phyloP scores from a whole-genome alignment of 2,329 filamentous ascomycete genomes.

The Cordyceps cateniannulata region DNA sequence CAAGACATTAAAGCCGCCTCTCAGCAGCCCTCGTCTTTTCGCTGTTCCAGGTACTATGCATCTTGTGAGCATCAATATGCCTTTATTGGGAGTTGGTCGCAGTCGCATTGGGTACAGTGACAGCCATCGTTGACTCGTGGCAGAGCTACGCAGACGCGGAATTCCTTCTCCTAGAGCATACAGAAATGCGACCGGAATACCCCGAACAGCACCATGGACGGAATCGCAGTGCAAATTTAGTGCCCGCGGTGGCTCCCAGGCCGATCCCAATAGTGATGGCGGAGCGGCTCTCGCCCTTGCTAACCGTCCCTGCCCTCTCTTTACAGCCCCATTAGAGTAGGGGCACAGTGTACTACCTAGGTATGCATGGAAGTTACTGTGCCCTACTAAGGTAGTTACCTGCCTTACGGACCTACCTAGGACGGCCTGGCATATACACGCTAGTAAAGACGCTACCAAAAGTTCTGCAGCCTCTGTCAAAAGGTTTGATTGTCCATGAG shows the following conservation, averaged over 20 bases:
- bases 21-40: not conserved
- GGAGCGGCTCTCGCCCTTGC: slow-evolving; percentile 9
- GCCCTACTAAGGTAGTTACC: not conserved
- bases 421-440: not conserved
- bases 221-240: not conserved
- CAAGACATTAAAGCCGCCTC: not conserved
- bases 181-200: not conserved
- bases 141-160: not conserved
- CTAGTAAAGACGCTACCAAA: slow-evolving; percentile 7
- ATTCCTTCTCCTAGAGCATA: not conserved
- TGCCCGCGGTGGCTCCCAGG: slow-evolving; percentile 6
- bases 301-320: not conserved
- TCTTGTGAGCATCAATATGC: not conserved
- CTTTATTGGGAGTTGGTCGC: not conserved
- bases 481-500: not conserved
- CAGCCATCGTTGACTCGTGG: not conserved
- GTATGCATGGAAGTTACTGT: not conserved
- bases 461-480: not conserved
- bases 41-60: not conserved
- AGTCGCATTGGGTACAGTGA: not conserved
- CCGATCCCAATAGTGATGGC: slow-evolving; percentile 9
- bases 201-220: not conserved
- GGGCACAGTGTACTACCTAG: not conserved
- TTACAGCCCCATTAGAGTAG: not conserved
- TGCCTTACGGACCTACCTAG: not conserved